phyloP scores from a whole-genome alignment of 139 green algal genomes.

The Gonium pectorale region DNA sequence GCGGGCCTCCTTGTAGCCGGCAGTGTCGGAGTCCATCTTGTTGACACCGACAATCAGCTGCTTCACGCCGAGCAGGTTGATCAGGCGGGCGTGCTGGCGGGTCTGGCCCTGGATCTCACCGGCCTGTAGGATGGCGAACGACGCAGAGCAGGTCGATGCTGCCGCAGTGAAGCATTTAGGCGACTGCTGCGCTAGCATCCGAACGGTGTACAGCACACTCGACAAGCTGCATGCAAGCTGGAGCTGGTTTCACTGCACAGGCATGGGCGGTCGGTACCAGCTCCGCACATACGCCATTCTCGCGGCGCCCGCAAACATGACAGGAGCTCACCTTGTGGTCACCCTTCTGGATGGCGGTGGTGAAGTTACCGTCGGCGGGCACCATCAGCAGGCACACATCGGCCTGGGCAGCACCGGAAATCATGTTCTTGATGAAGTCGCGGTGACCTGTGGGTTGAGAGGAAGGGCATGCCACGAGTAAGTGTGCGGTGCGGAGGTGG shows the following conservation, averaged over 20 bases:
- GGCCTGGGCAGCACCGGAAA: slow-evolving; percentile 96
- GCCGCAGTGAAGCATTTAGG: no score
- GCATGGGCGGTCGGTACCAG: background rate
- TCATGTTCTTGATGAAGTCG: slow-evolving; percentile 99
- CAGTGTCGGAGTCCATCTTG: slow-evolving; percentile 98
- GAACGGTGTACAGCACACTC: no score
- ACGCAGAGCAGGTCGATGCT: no score
- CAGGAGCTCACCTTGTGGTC: slow-evolving; percentile 85
- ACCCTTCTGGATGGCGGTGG: slow-evolving; percentile 97
- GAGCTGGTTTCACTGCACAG: no score
- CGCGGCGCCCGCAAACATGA: no score
- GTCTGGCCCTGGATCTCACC: slow-evolving; percentile 98
- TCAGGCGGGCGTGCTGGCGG: slow-evolving; percentile 97
- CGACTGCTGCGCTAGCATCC: no score
- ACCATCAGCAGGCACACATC: slow-evolving; percentile 93
- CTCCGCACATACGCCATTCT: background rate
- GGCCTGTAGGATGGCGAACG: slow-evolving; percentile 50
- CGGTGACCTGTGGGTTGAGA: slow-evolving; percentile 81
- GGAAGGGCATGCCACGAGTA: no score
- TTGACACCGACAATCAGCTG: slow-evolving; percentile 96
- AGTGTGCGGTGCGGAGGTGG: no score
- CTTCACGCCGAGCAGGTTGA: slow-evolving; percentile 98
- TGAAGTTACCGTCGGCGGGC: slow-evolving; percentile 95
- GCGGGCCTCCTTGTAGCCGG: slow-evolving; percentile 94
- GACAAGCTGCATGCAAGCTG: no score